phyloP scores from a whole-genome alignment of 2,329 filamentous ascomycete species.

The Rhexocercosporidium sp. region DNA sequence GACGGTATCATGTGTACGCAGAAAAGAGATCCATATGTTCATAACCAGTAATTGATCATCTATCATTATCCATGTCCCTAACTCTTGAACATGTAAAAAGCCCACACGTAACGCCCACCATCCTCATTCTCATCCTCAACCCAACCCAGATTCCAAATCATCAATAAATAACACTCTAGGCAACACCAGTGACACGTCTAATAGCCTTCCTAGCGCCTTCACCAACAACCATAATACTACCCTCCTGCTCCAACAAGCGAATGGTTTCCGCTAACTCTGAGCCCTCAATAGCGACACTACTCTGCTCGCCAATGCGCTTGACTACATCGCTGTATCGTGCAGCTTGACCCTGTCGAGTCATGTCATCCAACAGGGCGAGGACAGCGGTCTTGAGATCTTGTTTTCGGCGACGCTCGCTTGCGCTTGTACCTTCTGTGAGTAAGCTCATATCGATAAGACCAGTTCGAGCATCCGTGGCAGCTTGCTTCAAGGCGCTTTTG shows the following conservation, averaged over 20 bases:
- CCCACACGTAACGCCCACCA: background rate
- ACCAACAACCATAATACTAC: slow-evolving; percentile 77
- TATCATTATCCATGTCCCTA: slow-evolving; percentile 4
- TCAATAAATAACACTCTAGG: slow-evolving; percentile 34
- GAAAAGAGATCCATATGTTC: background rate
- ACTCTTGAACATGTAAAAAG: background rate
- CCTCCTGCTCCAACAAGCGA: slow-evolving; percentile 82
- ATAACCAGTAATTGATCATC: slow-evolving; percentile 1
- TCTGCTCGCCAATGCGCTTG: slow-evolving; percentile 73
- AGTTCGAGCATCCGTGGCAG: slow-evolving; percentile 89
- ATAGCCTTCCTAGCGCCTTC: slow-evolving; percentile 85
- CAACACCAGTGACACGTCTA: slow-evolving; percentile 69
- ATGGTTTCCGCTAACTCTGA: slow-evolving; percentile 85
- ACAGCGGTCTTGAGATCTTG: slow-evolving; percentile 85
- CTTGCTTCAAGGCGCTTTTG: slow-evolving; percentile 91
- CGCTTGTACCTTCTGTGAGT: slow-evolving; percentile 90
- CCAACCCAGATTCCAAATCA: background rate
- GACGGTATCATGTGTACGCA: background rate
- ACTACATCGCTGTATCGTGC: slow-evolving; percentile 82
- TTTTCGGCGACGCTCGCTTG: slow-evolving; percentile 81
- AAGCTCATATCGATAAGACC: slow-evolving; percentile 97
- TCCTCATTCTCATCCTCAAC: background rate
- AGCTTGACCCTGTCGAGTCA: slow-evolving; percentile 69
- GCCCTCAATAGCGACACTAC: slow-evolving; percentile 73
- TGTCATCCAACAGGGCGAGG: slow-evolving; percentile 77